Evolutionary conservation across 2,329 filamentous ascomycete species (phyloP).

Genomic region (Sporothrix curviconia): DNA sequence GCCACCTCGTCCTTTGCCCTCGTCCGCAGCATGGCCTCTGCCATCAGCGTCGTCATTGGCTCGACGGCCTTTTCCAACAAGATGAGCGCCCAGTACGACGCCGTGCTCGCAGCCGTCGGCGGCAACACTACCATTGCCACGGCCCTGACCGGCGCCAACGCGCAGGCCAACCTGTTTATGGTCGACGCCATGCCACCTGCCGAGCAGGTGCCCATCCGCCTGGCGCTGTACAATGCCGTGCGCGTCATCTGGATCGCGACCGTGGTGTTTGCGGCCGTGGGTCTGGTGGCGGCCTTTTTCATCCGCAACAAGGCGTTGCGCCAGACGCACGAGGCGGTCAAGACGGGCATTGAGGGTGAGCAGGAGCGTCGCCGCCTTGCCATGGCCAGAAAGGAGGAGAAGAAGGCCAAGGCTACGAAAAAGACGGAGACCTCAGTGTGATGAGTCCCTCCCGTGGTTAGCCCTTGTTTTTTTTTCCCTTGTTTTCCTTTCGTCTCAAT

Average conservation of each 20-base stretch:
- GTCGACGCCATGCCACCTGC: conserved; percentile 37
- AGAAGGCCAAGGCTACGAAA: not conserved
- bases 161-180: conserved; percentile 35
- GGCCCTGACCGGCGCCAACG: conserved; percentile 15
- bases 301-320: conserved; percentile 44
- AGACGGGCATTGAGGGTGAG: conserved; percentile 43
- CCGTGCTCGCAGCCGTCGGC: conserved; percentile 12
- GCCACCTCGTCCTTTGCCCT: conserved; percentile 55
- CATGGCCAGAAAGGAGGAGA: conserved; percentile 5
- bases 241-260: conserved; percentile 53
- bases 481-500: no score
- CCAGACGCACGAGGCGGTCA: conserved; percentile 49
- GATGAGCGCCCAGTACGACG: conserved; percentile 15
- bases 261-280: conserved; percentile 41
- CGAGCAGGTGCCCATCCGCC: conserved; percentile 37
- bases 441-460: not conserved
- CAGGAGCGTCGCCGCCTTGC: conserved; percentile 19
- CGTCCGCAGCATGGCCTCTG: conserved; percentile 38
- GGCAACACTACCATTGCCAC: not conserved
- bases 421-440: not conserved
- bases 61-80: conserved; percentile 18
- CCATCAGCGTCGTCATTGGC: conserved; percentile 18
- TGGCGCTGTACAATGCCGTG: conserved; percentile 43
- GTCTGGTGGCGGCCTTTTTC: conserved; percentile 41
- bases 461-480: not conserved